These are phyloP conservation scores for Blastocystis sp. DNA, from an alignment of 352 stramenopile species.

Conservation along the genomic window DNA sequence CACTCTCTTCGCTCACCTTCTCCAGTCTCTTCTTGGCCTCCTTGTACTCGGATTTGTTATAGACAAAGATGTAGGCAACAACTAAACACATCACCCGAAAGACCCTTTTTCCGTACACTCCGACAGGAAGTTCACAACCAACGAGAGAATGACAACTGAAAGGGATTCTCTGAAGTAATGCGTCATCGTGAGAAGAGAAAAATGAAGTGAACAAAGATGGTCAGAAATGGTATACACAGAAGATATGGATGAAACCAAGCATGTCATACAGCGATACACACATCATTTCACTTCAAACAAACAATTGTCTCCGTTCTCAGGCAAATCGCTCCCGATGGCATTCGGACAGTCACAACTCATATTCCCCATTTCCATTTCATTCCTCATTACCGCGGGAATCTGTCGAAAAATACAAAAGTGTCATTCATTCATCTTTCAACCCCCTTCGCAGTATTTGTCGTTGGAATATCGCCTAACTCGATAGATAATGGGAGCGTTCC, in stretches of 20 bases:
- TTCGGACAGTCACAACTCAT: too few species aligned
- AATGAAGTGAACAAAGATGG: not conserved
- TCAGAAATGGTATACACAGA: not conserved
- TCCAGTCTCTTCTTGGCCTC: not conserved
- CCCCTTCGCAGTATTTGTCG: too few species aligned
- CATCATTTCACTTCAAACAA: too few species aligned
- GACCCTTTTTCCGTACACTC: not conserved
- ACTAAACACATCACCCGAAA: not conserved
- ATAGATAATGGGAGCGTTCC: conserved; percentile 59
- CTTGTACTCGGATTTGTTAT: conserved; percentile 12
- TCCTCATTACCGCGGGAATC: too few species aligned
- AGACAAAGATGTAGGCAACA: conserved; percentile 37
- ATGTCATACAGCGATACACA: too few species aligned
- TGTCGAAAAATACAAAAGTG: too few species aligned
- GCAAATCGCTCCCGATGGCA: too few species aligned
- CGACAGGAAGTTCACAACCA: conserved; percentile 11
- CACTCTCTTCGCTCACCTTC: conserved; percentile 30
- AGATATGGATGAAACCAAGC: not conserved
- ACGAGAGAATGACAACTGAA: not conserved
- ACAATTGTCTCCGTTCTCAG: too few species aligned
- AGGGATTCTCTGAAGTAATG: conserved; percentile 31
- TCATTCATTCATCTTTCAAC: too few species aligned
- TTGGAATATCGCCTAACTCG: too few species aligned
- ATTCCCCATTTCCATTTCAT: too few species aligned
- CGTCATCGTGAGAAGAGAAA: conserved; percentile 22